phyloP scores from a whole-genome alignment of 495 filamentous ascomycete genomes.

The Aspergillus wentii region DNA sequence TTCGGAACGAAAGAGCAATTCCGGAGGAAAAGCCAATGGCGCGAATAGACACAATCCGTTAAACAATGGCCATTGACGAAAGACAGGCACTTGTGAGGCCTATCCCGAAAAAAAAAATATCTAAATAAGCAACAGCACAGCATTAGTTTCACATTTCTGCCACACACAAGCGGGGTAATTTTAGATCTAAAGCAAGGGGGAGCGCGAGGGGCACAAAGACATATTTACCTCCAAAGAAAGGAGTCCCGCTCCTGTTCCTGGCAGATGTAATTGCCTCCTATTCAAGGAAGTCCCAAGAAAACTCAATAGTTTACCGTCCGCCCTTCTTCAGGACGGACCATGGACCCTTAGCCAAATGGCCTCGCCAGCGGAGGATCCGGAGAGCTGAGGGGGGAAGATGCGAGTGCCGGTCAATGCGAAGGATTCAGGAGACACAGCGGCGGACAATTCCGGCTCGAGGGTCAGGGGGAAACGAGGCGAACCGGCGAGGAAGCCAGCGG shows the following conservation, averaged over 20 bases:
- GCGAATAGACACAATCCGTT: conserved; percentile 4
- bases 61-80: conserved; percentile 10
- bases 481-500: conserved; percentile 26
- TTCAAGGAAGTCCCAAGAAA: too few relatives aligned
- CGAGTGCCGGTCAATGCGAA: conserved; percentile 12
- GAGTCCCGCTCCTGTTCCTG: too few relatives aligned
- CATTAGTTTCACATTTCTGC: neutral
- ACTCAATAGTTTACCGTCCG: conserved; percentile 49
- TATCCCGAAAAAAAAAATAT: conserved; percentile 8
- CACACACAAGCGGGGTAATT: conserved; percentile 5
- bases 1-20: too few relatives aligned
- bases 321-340: conserved; percentile 56
- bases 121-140: neutral
- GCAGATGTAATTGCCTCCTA: too few relatives aligned
- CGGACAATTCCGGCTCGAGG: conserved; percentile 10
- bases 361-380: conserved; percentile 24
- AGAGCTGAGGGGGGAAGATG: conserved; percentile 12
- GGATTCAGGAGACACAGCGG: conserved; percentile 2
- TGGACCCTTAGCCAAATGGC: conserved; percentile 50
- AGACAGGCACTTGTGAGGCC: conserved; percentile 16
- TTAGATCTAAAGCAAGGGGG: conserved; percentile 5
- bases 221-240: too few relatives aligned
- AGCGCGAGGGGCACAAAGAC: too few relatives aligned
- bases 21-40: too few relatives aligned
- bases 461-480: conserved; percentile 7